These are phyloP conservation scores for Yarrowia sp. DNA, from an alignment of 805 yeast species.

Conservation along the genomic window DNA sequence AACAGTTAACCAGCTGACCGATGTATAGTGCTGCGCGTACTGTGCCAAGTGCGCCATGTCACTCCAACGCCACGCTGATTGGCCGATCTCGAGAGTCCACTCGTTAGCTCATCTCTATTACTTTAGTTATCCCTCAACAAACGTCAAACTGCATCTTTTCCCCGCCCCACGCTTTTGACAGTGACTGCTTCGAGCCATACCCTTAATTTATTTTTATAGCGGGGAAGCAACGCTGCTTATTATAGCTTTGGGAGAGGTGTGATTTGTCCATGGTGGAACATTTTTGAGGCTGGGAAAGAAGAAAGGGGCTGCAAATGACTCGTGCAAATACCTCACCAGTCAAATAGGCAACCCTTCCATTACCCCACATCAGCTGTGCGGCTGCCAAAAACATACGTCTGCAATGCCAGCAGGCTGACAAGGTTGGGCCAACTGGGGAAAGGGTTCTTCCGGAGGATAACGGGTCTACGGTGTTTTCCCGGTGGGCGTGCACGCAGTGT, in stretches of 20 bases:
- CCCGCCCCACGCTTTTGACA: too few species aligned
- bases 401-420: not conserved
- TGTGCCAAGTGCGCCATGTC: not conserved
- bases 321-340: too few species aligned
- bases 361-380: constrained; percentile 4
- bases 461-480: not conserved
- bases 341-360: too few species aligned
- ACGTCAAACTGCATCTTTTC: not conserved
- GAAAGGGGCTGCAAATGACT: too few species aligned
- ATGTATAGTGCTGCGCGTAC: not conserved
- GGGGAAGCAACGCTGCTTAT: not conserved
- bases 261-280: too few species aligned
- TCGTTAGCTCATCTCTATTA: not conserved
- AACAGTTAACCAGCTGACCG: too few species aligned
- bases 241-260: not conserved
- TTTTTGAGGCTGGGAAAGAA: too few species aligned
- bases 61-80: not conserved
- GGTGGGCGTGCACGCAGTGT: not conserved
- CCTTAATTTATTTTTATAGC: not conserved
- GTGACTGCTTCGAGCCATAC: not conserved
- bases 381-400: not conserved
- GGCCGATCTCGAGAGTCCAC: not conserved
- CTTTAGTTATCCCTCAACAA: constrained; percentile 1
- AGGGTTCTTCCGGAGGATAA: not conserved
- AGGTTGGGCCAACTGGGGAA: constrained; percentile 1